Conservation (phyloP, 225 moss, liverwort and hornwort species). For the Bryoerythrophyllum caledonicum region DNA sequence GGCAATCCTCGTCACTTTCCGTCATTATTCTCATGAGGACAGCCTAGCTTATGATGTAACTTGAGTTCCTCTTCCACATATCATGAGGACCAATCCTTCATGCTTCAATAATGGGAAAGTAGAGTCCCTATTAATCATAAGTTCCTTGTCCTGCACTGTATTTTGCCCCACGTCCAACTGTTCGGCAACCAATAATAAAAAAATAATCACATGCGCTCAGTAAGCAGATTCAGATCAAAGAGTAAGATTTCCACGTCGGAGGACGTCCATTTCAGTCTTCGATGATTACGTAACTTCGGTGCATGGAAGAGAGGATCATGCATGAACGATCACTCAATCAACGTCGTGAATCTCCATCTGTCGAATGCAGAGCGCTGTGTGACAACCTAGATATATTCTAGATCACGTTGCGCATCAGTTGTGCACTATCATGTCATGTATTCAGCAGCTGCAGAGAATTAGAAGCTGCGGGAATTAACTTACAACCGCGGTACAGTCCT, state of each 20-base stretch:
- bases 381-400: not conserved
- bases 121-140: not conserved
- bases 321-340: not conserved
- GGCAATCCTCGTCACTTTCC: too few species aligned
- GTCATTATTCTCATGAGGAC: conserved; percentile 19
- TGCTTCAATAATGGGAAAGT: not conserved
- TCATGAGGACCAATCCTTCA: not conserved
- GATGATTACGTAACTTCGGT: not conserved
- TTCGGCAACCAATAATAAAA: too few species aligned
- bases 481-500: not conserved
- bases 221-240: too few species aligned
- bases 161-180: not conserved
- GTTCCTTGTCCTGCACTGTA: not conserved
- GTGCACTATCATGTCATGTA: not conserved
- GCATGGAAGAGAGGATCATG: not conserved
- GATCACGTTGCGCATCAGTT: too few species aligned
- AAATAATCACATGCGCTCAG: too few species aligned
- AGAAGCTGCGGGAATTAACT: not conserved
- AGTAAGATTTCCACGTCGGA: too few species aligned
- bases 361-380: too few species aligned
- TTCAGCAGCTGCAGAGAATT: not conserved
- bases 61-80: conserved; percentile 7
- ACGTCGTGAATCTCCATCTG: too few species aligned
- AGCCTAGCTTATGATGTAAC: not conserved
- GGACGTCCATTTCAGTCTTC: not conserved